Evolutionary conservation across 169 alveolate genomes (phyloP), one percentile per base, ranked within the genome.

Genomic region (Cryptosporidium meleagridis): DNA sequence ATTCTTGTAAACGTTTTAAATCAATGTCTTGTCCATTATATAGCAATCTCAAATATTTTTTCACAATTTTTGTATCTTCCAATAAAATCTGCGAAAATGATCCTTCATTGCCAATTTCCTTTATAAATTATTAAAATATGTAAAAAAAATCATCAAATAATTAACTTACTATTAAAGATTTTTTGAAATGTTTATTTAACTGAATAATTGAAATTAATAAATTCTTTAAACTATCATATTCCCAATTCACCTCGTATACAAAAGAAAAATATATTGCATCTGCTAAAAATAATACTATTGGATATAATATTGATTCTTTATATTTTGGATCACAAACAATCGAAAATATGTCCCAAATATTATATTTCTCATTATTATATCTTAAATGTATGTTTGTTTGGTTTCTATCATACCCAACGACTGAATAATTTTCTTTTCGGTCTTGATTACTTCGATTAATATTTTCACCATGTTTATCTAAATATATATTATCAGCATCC

Each of bases 301-400:
- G 75, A 65, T 80, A 65, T 48, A 80, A 41, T 44, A 80, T 80
- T 80, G 75, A 44, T 39, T 80, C 89, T 12, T 61, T 39, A 65
- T 80, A 80, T 48, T 80, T 80, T 61, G 89, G 89, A 80, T 39
- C 53, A n/a, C 89, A 80, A 23, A 80, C 45, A 16, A 80, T 61
- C 21, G 89, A 59, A 65, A 80, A 80, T 14, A 48, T 33, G 21
- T 80, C 80, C 89, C 89, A 80, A 26, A 80, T 5, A 62, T 65
- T 80, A 16, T 62, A 80, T 8, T 39, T 65, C 29, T 61, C 70
- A 65, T 62, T 41, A 53, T 18, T 31, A 55, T 55, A 55, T 21
- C 35, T 26, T 55, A 55, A 55, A 55, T 55, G 21, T 18, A n/a
- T n/a, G 12, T 65, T 31, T 23, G 16, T 39, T 53, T 18, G 37